Evolutionary conservation across 352 stramenopile species (phyloP).

Genomic region (Globisporangium alternatum): DNA sequence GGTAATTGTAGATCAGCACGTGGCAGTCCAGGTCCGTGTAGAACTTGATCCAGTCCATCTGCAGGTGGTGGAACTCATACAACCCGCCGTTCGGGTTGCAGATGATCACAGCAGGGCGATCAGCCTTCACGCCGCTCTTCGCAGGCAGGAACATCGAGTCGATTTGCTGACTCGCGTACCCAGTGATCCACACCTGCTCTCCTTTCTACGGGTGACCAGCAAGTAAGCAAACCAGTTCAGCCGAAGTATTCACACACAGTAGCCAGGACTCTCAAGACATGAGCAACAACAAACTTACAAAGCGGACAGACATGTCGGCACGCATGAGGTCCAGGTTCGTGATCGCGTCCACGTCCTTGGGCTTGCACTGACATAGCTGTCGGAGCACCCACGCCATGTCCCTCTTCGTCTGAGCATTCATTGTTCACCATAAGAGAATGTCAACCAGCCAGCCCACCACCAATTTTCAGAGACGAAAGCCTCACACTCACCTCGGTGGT

Average conservation of each 20-base stretch:
- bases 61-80: constrained; percentile 87
- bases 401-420: constrained; percentile 14
- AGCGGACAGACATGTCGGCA: constrained; percentile 69
- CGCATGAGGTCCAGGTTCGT: constrained; percentile 79
- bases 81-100: constrained; percentile 86
- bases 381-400: constrained; percentile 53
- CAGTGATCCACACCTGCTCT: constrained; percentile 78
- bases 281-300: constrained; percentile 41
- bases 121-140: constrained; percentile 28
- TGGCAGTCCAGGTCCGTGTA: constrained; percentile 79
- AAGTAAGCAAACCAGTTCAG: constrained; percentile 1
- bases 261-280: background rate
- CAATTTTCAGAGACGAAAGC: background rate
- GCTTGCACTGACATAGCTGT: constrained; percentile 45
- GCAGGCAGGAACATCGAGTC: constrained; percentile 79
- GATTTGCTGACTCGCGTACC: constrained; percentile 56
- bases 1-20: constrained; percentile 87
- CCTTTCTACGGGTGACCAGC: constrained; percentile 37
- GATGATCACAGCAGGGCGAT: constrained; percentile 58
- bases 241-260: background rate
- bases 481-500: constrained; percentile 24
- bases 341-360: constrained; percentile 52
- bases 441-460: background rate
- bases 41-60: constrained; percentile 89
- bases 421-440: background rate